These are phyloP conservation scores for Apiotrichum gamsii DNA, from an alignment of 1,284 basidiomycete genomes.

Conservation along the genomic window DNA sequence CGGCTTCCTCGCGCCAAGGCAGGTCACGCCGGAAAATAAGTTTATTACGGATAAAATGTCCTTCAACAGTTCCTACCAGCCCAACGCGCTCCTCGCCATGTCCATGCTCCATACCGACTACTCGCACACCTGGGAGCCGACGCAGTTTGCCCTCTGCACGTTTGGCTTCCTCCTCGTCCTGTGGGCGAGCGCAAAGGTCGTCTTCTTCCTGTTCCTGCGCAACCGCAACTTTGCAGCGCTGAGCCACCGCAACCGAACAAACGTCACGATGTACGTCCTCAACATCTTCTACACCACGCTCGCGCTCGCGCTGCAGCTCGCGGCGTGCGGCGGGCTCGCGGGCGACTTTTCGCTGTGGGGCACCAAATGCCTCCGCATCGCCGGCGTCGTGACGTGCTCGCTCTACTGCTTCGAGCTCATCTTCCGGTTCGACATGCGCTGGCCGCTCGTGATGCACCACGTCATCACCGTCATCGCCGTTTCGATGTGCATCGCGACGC, in stretches of 20 bases:
- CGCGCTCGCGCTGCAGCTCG: slow-evolving; percentile 26
- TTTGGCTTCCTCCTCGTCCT: slow-evolving; percentile 24
- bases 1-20: slow-evolving; percentile 14
- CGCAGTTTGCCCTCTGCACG: slow-evolving; percentile 21
- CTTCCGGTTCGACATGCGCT: slow-evolving; percentile 20
- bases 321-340: slow-evolving; percentile 13
- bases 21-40: slow-evolving; percentile 25
- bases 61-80: slow-evolving; percentile 12
- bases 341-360: slow-evolving; percentile 16
- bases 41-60: slow-evolving; percentile 11
- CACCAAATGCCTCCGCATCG: slow-evolving; percentile 17
- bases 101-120: slow-evolving; percentile 7
- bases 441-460: slow-evolving; percentile 24
- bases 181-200: slow-evolving; percentile 16
- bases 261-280: slow-evolving; percentile 27
- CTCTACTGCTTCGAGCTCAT: slow-evolving; percentile 31
- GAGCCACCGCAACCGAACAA: slow-evolving; percentile 19
- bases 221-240: slow-evolving; percentile 6
- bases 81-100: slow-evolving; percentile 21
- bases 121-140: slow-evolving; percentile 27
- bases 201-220: slow-evolving; percentile 11
- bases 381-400: slow-evolving; percentile 16
- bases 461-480: slow-evolving; percentile 27
- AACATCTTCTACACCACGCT: slow-evolving; percentile 25
- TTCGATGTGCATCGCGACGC: slow-evolving; percentile 15